These are phyloP conservation scores for Periglandula ipomoeae DNA, from an alignment of 2,329 filamentous ascomycete species.

Conservation along the genomic window DNA sequence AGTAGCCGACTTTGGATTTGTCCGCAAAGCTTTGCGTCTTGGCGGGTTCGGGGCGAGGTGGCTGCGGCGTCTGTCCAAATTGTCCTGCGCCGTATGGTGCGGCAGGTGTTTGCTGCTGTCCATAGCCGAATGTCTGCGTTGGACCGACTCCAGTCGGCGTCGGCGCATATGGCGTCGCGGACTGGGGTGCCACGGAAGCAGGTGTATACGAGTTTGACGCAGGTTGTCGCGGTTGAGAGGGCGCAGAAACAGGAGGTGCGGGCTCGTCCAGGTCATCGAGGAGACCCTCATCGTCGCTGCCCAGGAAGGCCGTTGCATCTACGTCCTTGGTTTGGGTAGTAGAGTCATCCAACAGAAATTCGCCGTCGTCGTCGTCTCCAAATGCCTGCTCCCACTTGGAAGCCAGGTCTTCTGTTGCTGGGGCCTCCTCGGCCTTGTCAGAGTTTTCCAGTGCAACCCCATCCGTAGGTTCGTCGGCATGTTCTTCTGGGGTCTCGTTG, in stretches of 20 bases:
- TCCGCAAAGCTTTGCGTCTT: conserved; percentile 79
- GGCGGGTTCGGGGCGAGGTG: conserved; percentile 32
- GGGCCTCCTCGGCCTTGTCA: conserved; percentile 11
- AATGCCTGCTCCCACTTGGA: conserved; percentile 80
- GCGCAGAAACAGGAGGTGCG: conserved; percentile 12
- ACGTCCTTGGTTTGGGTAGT: conserved; percentile 34
- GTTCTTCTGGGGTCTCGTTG: conserved; percentile 21
- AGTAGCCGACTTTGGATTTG: conserved; percentile 84
- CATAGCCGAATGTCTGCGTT: conserved; percentile 13
- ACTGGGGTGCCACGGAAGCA: conserved; percentile 10
- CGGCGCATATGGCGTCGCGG: conserved; percentile 16
- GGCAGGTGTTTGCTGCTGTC: conserved; percentile 13
- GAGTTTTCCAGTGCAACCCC: background rate
- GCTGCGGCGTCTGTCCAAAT: conserved; percentile 28
- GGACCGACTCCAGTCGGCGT: conserved; percentile 5
- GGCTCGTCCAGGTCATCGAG: conserved; percentile 58
- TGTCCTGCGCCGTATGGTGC: conserved; percentile 19
- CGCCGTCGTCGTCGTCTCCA: conserved; percentile 63
- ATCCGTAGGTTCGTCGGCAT: conserved; percentile 14
- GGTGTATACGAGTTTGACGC: conserved; percentile 20
- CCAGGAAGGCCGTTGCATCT: conserved; percentile 58
- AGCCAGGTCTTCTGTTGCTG: conserved; percentile 55
- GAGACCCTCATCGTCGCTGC: conserved; percentile 80
- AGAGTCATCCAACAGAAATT: conserved; percentile 51
- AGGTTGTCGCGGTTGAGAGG: conserved; percentile 7